phyloP scores from a whole-genome alignment of 108 stramenopile genomes.

The Skeletonema tropicum region DNA sequence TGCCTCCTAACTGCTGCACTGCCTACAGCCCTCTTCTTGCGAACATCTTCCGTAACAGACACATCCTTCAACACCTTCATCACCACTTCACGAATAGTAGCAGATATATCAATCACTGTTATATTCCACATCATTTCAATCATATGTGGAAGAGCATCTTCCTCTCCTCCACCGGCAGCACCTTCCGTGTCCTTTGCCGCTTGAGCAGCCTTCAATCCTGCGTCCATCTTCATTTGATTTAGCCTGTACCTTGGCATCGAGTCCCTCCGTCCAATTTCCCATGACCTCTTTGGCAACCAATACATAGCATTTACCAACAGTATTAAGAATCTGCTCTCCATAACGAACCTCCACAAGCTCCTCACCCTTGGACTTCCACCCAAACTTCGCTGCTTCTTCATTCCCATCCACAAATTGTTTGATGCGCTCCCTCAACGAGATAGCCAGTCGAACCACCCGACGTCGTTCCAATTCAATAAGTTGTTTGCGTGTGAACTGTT shows the following conservation, averaged over 20 bases:
- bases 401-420: conserved; percentile 30
- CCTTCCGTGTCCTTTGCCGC: conserved; percentile 13
- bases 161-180: conserved; percentile 3
- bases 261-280: conserved; percentile 34
- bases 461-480: conserved; percentile 38
- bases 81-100: conserved; percentile 39
- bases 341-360: conserved; percentile 45
- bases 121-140: conserved; percentile 48
- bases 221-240: conserved; percentile 18
- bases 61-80: conserved; percentile 45
- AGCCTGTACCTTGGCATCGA: conserved; percentile 38
- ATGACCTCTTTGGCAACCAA: conserved; percentile 29
- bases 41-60: conserved; percentile 14
- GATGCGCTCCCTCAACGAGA: conserved; percentile 25
- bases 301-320: conserved; percentile 34
- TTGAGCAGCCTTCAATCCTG: conserved; percentile 13
- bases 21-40: conserved; percentile 34
- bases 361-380: conserved; percentile 37
- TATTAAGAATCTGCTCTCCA: conserved; percentile 41
- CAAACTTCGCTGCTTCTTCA: conserved; percentile 13
- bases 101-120: conserved; percentile 42
- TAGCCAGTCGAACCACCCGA: conserved; percentile 31
- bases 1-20: conserved; percentile 21
- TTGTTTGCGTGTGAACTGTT: conserved; percentile 6
- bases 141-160: conserved; percentile 31